These are phyloP conservation scores for Beta lomatogona DNA, from an alignment of 179 eudicot genomes.

Conservation along the genomic window DNA sequence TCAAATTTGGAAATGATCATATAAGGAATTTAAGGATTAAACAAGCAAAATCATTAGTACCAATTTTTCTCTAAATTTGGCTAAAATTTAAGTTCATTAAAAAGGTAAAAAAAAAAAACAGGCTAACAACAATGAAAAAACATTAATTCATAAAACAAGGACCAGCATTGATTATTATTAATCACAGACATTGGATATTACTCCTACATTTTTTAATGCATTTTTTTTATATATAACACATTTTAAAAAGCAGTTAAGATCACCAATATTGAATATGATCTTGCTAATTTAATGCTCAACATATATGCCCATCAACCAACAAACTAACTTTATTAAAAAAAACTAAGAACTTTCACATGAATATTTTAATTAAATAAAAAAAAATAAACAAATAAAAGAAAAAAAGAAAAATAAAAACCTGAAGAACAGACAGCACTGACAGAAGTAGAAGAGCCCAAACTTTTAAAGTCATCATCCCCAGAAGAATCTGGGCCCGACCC, in stretches of 20 bases:
- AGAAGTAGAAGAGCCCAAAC: slow-evolving; percentile 73
- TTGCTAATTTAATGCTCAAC: slow-evolving; percentile 4
- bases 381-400: too few relatives aligned
- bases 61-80: background rate
- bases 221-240: background rate
- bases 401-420: slow-evolving; percentile 36
- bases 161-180: slow-evolving; percentile 6
- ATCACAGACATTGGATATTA: background rate
- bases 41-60: slow-evolving; percentile 3
- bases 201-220: background rate
- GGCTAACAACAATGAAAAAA: background rate
- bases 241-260: too few relatives aligned
- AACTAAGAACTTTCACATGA: background rate
- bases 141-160: slow-evolving; percentile 19
- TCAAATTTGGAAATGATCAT: slow-evolving; percentile 12
- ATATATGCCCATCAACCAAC: background rate
- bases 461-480: slow-evolving; percentile 72
- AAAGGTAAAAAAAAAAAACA: background rate
- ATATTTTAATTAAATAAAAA: background rate
- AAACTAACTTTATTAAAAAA: background rate
- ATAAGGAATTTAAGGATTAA: slow-evolving; percentile 1
- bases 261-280: background rate
- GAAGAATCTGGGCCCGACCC: slow-evolving; percentile 51
- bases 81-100: too few relatives aligned
- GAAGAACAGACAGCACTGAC: slow-evolving; percentile 66